Percentiles rank a stretch among this genome's conserved stretches.
phyloP scores from a whole-genome alignment of 129 eudicot genomes.

The Calendula officinalis region DNA sequence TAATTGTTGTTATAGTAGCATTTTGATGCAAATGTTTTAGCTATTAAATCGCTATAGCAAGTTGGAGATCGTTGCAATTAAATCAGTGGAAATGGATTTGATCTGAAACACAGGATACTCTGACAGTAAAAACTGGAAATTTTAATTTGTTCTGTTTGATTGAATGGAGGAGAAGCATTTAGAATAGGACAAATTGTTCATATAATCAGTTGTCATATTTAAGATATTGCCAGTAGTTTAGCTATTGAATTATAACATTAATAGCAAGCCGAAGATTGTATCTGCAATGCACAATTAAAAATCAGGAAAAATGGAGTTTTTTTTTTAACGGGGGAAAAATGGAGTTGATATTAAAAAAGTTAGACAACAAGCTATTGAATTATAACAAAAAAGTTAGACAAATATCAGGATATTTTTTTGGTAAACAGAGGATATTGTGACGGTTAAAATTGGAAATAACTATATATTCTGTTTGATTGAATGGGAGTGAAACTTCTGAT shows the following conservation, averaged over 20 bases:
- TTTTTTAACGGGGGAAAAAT: too few relatives aligned
- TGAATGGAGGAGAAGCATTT: not conserved
- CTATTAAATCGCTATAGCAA: constrained; percentile 10
- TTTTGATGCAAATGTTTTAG: not conserved
- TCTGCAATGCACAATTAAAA: not conserved
- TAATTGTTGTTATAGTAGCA: constrained; percentile 10
- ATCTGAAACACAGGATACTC: not conserved
- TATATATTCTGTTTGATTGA: not conserved
- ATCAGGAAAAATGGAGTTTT: not conserved
- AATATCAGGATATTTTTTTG: not conserved
- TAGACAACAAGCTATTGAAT: not conserved
- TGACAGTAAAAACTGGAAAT: not conserved
- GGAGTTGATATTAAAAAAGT: not conserved
- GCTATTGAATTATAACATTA: too few relatives aligned
- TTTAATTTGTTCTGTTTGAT: not conserved
- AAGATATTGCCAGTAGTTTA: too few relatives aligned
- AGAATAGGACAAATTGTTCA: not conserved
- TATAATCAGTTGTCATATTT: too few relatives aligned
- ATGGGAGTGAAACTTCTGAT: constrained; percentile 11
- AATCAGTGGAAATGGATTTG: constrained; percentile 1
- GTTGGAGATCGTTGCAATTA: constrained; percentile 10
- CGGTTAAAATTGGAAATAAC: not conserved
- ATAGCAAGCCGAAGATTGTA: not conserved
- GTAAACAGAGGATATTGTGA: not conserved
- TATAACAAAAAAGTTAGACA: not conserved